Conservation (phyloP, 257 asterid species). For the Fraxinus quadrangulata region DNA sequence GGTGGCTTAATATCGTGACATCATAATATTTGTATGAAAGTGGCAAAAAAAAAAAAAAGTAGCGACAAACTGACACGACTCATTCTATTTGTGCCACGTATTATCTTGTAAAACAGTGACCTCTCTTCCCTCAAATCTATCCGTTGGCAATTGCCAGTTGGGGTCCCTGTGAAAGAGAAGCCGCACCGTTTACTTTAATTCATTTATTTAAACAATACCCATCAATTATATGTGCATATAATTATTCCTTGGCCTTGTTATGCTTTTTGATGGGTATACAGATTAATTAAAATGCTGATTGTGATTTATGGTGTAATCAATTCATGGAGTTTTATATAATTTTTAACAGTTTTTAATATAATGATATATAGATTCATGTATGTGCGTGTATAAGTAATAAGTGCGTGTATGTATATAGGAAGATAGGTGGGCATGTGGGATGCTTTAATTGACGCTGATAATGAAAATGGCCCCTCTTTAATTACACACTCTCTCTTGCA, state of each 20-base stretch:
- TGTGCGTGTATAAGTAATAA: background rate
- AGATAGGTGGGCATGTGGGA: constrained; percentile 59
- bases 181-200: background rate
- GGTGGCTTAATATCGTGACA: constrained; percentile 22
- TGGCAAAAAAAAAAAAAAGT: constrained; percentile 9
- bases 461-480: constrained; percentile 51
- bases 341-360: background rate
- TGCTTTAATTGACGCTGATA: constrained; percentile 65
- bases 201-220: constrained; percentile 17
- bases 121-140: constrained; percentile 38
- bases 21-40: background rate
- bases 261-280: background rate
- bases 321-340: background rate
- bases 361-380: constrained; percentile 3
- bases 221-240: constrained; percentile 19
- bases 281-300: constrained; percentile 17
- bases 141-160: constrained; percentile 45
- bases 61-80: constrained; percentile 24
- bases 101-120: constrained; percentile 34
- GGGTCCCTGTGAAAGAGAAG: constrained; percentile 36
- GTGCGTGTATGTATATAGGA: constrained; percentile 13
- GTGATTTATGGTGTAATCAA: background rate
- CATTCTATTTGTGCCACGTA: constrained; percentile 54
- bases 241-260: constrained; percentile 12
- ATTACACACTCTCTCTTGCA: constrained; percentile 31